phyloP scores from a whole-genome alignment of 2,329 filamentous ascomycete species.

The Metarhizium humberi region DNA sequence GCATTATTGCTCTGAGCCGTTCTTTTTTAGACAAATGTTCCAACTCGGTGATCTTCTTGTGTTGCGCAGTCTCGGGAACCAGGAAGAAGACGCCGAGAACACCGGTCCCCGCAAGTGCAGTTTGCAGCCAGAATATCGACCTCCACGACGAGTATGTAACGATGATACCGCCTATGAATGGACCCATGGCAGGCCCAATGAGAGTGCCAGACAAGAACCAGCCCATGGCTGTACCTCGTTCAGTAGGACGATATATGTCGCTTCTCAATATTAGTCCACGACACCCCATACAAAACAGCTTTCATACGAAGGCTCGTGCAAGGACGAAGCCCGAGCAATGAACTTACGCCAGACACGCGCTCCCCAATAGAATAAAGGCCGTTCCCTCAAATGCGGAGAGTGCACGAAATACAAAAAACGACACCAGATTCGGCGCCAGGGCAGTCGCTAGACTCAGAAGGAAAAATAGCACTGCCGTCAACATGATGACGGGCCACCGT shows the following conservation, averaged over 20 bases:
- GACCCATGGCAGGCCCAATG: constrained; percentile 61
- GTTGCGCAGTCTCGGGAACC: constrained; percentile 64
- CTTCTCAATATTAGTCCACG: constrained; percentile 13
- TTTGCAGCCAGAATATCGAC: constrained; percentile 70
- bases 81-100: constrained; percentile 53
- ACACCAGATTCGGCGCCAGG: constrained; percentile 57
- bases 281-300: background rate
- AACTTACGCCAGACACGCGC: constrained; percentile 54
- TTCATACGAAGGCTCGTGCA: background rate
- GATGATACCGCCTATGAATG: constrained; percentile 66
- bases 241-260: constrained; percentile 55
- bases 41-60: constrained; percentile 53
- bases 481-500: constrained; percentile 45
- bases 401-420: constrained; percentile 67
- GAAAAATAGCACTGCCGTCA: constrained; percentile 55
- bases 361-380: constrained; percentile 63
- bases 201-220: constrained; percentile 66
- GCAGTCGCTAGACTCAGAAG: constrained; percentile 64
- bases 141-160: constrained; percentile 67
- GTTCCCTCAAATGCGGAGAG: constrained; percentile 69
- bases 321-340: background rate
- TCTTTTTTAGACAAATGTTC: constrained; percentile 38
- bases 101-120: constrained; percentile 53
- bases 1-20: constrained; percentile 45
- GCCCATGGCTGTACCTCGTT: constrained; percentile 62